These are phyloP conservation scores for Macrolepiota fuliginosa DNA, from an alignment of 768 basidiomycete genomes.

Conservation along the genomic window DNA sequence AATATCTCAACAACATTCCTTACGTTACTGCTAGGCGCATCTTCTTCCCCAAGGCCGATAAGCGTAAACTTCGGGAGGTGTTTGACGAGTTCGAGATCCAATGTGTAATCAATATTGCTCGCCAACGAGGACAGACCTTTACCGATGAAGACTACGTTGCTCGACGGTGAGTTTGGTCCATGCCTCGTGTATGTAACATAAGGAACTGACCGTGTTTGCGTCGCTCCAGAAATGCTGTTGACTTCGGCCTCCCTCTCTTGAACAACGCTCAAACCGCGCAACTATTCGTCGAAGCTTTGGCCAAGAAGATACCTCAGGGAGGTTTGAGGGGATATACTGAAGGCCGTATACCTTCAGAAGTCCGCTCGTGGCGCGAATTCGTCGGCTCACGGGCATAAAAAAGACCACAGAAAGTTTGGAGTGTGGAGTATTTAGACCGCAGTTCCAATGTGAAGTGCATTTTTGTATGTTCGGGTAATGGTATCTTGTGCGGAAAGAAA, in stretches of 20 bases:
- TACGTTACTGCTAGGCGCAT: conserved; percentile 85
- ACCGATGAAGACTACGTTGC: conserved; percentile 97
- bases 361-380: conserved; percentile 90
- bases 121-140: conserved; percentile 68
- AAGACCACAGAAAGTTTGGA: not conserved
- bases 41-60: conserved; percentile 95
- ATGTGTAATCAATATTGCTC: conserved; percentile 90
- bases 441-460: not conserved
- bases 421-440: not conserved
- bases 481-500: not conserved
- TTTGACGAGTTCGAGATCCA: conserved; percentile 95
- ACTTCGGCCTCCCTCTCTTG: conserved; percentile 89
- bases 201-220: conserved; percentile 7
- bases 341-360: conserved; percentile 87
- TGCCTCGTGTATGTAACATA: conserved; percentile 2
- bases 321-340: conserved; percentile 78
- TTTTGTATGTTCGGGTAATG: not conserved
- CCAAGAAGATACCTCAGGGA: conserved; percentile 78
- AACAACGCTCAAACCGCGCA: conserved; percentile 89
- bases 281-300: conserved; percentile 88
- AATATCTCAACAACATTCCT: conserved; percentile 74
- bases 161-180: conserved; percentile 55
- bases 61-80: conserved; percentile 90
- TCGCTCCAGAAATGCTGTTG: conserved; percentile 79
- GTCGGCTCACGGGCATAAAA: conserved; percentile 66